Conservation (phyloP, 176 grass and related monocot genomes). For the Aegilops speltoides region DNA sequence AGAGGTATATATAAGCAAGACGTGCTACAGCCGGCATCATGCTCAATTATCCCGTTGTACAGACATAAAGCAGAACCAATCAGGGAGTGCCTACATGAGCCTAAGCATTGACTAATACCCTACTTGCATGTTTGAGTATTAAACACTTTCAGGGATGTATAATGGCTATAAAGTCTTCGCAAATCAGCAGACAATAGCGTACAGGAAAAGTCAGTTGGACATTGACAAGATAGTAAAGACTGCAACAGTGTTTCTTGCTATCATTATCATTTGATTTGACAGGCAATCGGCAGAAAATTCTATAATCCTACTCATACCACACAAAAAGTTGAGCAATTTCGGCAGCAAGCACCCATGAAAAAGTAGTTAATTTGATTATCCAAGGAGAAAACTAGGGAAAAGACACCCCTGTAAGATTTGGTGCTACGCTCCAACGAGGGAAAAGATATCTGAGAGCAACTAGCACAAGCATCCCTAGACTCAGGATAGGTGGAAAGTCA, state of each 20-base stretch:
- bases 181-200: slow-evolving; percentile 5
- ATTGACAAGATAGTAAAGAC: neutral
- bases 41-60: neutral
- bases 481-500: neutral
- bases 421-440: neutral
- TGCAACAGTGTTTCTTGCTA: neutral
- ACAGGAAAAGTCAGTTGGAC: neutral
- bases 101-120: neutral
- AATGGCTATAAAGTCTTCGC: no score
- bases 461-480: neutral
- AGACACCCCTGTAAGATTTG: neutral
- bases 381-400: neutral
- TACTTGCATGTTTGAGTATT: neutral
- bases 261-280: neutral
- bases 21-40: neutral
- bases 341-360: neutral
- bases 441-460: neutral
- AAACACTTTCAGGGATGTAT: neutral
- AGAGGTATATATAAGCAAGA: slow-evolving; percentile 1
- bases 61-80: neutral
- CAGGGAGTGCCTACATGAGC: neutral
- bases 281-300: neutral
- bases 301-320: neutral
- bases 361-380: neutral
- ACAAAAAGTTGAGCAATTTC: neutral